Evolutionary conservation across 176 grass and related monocot genomes (phyloP).

Genomic region (Oryza coarctata): DNA sequence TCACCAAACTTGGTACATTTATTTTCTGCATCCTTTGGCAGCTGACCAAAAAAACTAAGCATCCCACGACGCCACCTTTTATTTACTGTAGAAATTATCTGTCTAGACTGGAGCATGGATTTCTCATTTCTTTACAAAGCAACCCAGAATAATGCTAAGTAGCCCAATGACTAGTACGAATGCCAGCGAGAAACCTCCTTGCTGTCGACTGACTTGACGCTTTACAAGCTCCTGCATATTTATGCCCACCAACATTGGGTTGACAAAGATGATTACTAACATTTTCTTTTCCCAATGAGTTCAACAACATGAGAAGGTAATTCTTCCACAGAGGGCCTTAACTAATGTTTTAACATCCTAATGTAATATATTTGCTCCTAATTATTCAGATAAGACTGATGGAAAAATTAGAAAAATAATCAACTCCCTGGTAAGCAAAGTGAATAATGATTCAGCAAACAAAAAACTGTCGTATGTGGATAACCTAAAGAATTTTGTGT

Average conservation of each 20-base stretch:
- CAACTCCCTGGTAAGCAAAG: background rate
- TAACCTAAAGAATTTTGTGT: background rate
- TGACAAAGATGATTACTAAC: background rate
- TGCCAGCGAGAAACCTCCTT: slow-evolving; percentile 45
- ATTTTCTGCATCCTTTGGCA: slow-evolving; percentile 29
- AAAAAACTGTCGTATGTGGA: background rate
- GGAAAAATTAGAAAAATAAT: background rate
- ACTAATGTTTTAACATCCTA: background rate
- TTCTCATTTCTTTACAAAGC: slow-evolving; percentile 61
- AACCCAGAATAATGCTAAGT: slow-evolving; percentile 57
- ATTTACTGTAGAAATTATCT: slow-evolving; percentile 31
- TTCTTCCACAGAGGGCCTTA: background rate
- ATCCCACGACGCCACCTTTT: slow-evolving; percentile 28
- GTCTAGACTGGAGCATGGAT: slow-evolving; percentile 14
- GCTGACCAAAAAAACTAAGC: slow-evolving; percentile 6
- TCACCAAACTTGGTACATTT: slow-evolving; percentile 9
- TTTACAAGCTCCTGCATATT: slow-evolving; percentile 53
- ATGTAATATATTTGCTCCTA: background rate
- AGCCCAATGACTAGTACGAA: slow-evolving; percentile 43
- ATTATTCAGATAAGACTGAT: background rate
- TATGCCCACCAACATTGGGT: background rate
- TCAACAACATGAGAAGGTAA: background rate
- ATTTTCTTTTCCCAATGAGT: background rate
- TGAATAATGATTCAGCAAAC: background rate
- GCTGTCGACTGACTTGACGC: slow-evolving; percentile 35